Percentiles rank a stretch among this genome's conserved stretches.
Conservation (phyloP, 2,329 filamentous ascomycete species). For the Fusarium gaditjirri region DNA sequence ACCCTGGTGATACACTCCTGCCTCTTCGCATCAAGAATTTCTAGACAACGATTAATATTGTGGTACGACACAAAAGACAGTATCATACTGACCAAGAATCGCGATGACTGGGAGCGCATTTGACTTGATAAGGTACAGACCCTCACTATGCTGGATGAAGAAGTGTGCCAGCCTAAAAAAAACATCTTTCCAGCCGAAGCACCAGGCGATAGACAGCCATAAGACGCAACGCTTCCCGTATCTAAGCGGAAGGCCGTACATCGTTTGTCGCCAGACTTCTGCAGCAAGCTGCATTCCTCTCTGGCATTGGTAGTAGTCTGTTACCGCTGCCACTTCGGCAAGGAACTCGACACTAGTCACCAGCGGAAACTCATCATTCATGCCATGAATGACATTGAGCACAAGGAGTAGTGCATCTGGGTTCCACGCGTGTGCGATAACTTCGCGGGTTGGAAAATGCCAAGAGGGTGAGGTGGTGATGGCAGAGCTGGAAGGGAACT, state of each 20-base stretch:
- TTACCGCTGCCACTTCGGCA: background rate
- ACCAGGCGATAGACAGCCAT: background rate
- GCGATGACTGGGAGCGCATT: background rate
- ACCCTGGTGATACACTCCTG: no score
- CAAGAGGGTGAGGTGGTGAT: no score
- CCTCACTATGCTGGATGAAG: background rate
- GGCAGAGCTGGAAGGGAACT: no score
- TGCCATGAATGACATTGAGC: conserved; percentile 9
- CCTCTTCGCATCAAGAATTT: no score
- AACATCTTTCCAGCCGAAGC: background rate
- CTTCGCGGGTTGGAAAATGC: no score
- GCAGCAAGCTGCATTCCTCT: background rate
- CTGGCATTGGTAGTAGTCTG: conserved; percentile 12
- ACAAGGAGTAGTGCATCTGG: background rate
- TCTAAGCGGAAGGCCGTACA: background rate
- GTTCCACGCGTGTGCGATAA: no score
- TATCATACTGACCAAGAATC: no score
- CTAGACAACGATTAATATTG: no score
- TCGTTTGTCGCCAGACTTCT: background rate
- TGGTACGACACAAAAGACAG: no score
- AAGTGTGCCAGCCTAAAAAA: background rate
- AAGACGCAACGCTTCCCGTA: background rate
- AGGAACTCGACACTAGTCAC: background rate
- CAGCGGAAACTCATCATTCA: background rate
- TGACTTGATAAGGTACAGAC: background rate